phyloP scores from a whole-genome alignment of 495 filamentous ascomycete species.

The Geopyxis carbonaria region DNA sequence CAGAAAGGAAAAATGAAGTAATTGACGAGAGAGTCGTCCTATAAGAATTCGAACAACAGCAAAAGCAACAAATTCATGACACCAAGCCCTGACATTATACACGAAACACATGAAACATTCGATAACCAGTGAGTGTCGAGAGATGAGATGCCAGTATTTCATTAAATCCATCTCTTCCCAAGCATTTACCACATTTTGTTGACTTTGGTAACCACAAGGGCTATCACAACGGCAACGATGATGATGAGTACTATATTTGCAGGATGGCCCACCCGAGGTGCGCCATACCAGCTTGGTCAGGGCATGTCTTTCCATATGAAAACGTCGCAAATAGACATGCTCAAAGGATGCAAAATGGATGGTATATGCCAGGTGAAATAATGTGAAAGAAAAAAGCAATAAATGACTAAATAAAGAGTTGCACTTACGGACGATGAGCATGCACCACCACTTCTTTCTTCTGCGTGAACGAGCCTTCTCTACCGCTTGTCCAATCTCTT shows the following conservation, averaged over 20 bases:
- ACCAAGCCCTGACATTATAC: slow-evolving; percentile 1
- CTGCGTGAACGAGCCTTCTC: slow-evolving; percentile 59
- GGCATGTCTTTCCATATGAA: not conserved
- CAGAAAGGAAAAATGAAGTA: slow-evolving; percentile 1
- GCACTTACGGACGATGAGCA: slow-evolving; percentile 61
- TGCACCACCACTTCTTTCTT: slow-evolving; percentile 96
- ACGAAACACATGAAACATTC: slow-evolving; percentile 3
- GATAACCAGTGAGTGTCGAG: too few species aligned
- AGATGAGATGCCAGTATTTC: too few species aligned
- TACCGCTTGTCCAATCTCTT: slow-evolving; percentile 60
- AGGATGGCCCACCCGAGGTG: slow-evolving; percentile 2
- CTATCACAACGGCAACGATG: slow-evolving; percentile 19
- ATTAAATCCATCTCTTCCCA: slow-evolving; percentile 8
- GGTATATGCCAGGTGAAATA: not conserved
- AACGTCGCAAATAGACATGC: not conserved
- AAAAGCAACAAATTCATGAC: slow-evolving; percentile 15
- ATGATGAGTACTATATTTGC: slow-evolving; percentile 22
- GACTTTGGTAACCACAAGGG: slow-evolving; percentile 22
- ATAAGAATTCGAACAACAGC: slow-evolving; percentile 6
- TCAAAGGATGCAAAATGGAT: not conserved
- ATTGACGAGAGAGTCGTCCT: not conserved
- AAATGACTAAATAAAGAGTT: slow-evolving; percentile 4
- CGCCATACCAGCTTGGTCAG: too few species aligned
- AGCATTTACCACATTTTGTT: slow-evolving; percentile 16
- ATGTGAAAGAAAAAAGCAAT: not conserved